phyloP scores from a whole-genome alignment of 441 rosid species.

The Bruguiera hainesii region DNA sequence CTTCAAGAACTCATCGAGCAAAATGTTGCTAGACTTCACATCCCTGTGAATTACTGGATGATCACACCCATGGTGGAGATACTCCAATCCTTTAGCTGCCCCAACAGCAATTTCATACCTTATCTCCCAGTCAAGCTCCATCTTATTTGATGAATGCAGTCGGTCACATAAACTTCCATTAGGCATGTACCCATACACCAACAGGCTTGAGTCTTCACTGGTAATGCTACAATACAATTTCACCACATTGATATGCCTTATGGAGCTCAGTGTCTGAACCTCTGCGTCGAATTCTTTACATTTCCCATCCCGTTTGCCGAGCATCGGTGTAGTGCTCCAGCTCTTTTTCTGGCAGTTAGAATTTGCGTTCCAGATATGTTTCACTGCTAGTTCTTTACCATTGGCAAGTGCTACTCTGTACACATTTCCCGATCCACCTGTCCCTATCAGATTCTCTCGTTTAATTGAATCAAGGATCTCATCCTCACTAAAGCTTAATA shows the following conservation, averaged over 20 bases:
- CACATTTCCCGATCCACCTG: constrained; percentile 85
- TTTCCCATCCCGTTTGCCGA: constrained; percentile 34
- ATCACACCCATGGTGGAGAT: constrained; percentile 83
- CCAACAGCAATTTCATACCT: constrained; percentile 83
- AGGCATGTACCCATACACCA: constrained; percentile 86
- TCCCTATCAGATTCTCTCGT: constrained; percentile 85
- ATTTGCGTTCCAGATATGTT: constrained; percentile 61
- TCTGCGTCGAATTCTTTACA: constrained; percentile 75
- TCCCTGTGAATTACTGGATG: constrained; percentile 84
- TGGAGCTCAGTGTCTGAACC: constrained; percentile 84
- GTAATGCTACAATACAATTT: constrained; percentile 88
- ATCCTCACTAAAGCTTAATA: constrained; percentile 66
- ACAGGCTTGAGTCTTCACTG: constrained; percentile 84
- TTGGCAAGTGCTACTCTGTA: constrained; percentile 61
- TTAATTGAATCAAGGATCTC: constrained; percentile 87
- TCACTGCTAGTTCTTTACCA: constrained; percentile 81
- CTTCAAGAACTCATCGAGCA: constrained; percentile 81
- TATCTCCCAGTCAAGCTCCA: constrained; percentile 79
- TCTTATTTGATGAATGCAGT: constrained; percentile 55
- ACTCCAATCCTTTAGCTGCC: constrained; percentile 84
- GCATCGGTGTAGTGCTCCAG: constrained; percentile 59
- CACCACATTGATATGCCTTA: constrained; percentile 86
- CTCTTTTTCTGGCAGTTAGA: constrained; percentile 27
- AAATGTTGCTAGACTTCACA: constrained; percentile 86
- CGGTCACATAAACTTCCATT: constrained; percentile 94